Conservation (phyloP, 345 rosid genomes). For the Salix udensis region DNA sequence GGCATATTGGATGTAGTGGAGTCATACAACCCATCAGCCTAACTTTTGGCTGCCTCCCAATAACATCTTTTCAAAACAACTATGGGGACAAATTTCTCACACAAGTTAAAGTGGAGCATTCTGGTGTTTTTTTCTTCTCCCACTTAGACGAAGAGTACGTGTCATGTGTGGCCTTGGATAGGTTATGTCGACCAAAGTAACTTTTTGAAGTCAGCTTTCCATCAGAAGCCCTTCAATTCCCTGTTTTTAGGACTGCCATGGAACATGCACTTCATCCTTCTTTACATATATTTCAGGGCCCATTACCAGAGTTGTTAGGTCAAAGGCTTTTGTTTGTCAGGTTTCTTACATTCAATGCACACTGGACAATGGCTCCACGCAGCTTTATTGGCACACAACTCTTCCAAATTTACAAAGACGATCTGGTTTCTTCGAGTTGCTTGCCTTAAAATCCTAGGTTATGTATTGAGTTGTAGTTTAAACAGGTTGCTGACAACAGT, state of each 20-base stretch:
- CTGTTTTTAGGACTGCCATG: conserved; percentile 20
- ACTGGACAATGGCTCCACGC: too few species aligned
- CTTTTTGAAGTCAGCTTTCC: not conserved
- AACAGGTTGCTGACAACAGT: too few species aligned
- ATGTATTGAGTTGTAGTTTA: too few species aligned
- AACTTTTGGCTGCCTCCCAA: conserved; percentile 28
- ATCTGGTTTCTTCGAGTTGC: too few species aligned
- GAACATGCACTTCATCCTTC: conserved; percentile 8
- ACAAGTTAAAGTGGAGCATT: not conserved
- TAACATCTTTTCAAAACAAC: conserved; percentile 27
- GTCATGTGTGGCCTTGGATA: conserved; percentile 6
- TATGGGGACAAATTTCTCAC: not conserved
- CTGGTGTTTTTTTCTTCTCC: conserved; percentile 1
- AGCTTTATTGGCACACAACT: too few species aligned
- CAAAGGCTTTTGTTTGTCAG: conserved; percentile 2
- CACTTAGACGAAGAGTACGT: not conserved
- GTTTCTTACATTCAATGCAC: conserved; percentile 8
- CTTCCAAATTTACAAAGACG: too few species aligned
- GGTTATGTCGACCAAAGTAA: not conserved
- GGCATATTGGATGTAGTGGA: not conserved
- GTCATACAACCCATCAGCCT: conserved; percentile 10
- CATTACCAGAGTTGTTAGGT: not conserved
- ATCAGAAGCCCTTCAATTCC: conserved; percentile 10
- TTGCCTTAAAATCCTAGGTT: too few species aligned
- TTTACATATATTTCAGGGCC: not conserved